Conservation (phyloP, 2,329 filamentous ascomycete genomes). For the Fusarium citri region DNA sequence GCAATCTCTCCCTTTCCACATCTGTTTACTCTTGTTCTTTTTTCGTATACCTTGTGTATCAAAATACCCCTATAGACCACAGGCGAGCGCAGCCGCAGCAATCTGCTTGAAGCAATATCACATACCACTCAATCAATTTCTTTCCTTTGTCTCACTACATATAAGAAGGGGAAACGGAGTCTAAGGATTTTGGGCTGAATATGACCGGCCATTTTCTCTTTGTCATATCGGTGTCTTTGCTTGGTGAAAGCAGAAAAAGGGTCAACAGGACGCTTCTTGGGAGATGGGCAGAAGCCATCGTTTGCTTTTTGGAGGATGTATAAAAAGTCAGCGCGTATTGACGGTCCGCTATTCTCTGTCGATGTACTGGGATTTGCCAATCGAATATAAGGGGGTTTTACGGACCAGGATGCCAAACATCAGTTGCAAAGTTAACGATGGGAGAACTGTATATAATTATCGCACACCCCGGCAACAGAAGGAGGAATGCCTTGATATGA, state of each 20-base stretch:
- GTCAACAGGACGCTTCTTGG: conserved; percentile 33
- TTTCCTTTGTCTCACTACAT: conserved; percentile 50
- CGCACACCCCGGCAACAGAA: conserved; percentile 19
- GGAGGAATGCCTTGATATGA: conserved; percentile 15
- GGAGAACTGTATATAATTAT: conserved; percentile 41
- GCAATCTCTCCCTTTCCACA: conserved; percentile 34
- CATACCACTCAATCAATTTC: conserved; percentile 46
- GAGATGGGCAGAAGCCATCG: conserved; percentile 19
- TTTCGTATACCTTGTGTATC: conserved; percentile 47
- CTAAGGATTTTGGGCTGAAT: conserved; percentile 42
- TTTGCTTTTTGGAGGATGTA: conserved; percentile 41
- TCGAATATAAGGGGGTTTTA: conserved; percentile 34
- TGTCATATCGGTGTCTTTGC: conserved; percentile 33
- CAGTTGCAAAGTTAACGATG: conserved; percentile 42
- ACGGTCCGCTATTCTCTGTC: conserved; percentile 24
- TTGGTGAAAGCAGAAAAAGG: conserved; percentile 34
- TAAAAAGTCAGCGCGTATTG: conserved; percentile 43
- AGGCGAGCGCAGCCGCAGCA: conserved; percentile 46
- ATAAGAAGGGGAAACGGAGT: conserved; percentile 46
- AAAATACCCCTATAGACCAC: conserved; percentile 55
- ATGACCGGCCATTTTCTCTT: conserved; percentile 39
- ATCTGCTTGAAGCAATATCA: conserved; percentile 48
- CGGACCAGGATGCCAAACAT: conserved; percentile 39
- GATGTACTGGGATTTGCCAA: conserved; percentile 26
- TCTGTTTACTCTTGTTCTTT: conserved; percentile 42